Evolutionary conservation across 306 rosid genomes (phyloP).

Genomic region (Quercus gilva): DNA sequence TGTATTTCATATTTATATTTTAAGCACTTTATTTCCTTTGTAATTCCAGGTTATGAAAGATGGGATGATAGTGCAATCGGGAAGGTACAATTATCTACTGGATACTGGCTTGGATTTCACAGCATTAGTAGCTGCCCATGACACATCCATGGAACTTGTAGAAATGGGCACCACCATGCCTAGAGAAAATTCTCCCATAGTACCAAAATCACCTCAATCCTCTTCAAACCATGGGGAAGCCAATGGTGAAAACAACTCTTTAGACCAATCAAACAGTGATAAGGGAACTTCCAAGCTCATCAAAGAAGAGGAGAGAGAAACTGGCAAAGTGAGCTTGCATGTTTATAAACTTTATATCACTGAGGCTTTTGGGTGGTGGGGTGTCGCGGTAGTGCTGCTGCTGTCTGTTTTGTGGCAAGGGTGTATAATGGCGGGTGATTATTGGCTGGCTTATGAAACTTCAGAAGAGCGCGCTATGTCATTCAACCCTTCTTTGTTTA

Average conservation of each 20-base stretch:
- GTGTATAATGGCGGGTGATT: conserved; percentile 68
- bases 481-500: conserved; percentile 59
- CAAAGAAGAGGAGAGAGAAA: conserved; percentile 91
- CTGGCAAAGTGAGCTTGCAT: conserved; percentile 73
- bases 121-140: conserved; percentile 86
- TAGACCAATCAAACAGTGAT: conserved; percentile 43
- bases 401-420: conserved; percentile 76
- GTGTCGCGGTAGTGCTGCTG: conserved; percentile 44
- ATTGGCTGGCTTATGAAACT: conserved; percentile 94
- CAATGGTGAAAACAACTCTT: conserved; percentile 54
- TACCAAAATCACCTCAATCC: conserved; percentile 31
- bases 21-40: conserved; percentile 1
- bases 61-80: conserved; percentile 76
- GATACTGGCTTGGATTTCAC: conserved; percentile 68
- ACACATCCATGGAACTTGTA: conserved; percentile 90
- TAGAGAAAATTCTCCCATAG: conserved; percentile 35
- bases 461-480: conserved; percentile 50
- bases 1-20: conserved; percentile 7
- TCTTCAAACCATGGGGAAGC: conserved; percentile 33
- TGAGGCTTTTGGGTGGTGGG: conserved; percentile 95
- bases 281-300: conserved; percentile 77
- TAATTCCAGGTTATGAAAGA: conserved; percentile 79
- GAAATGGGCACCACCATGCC: conserved; percentile 47
- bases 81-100: conserved; percentile 65
- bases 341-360: conserved; percentile 83